These are phyloP conservation scores for Kurtzmaniella fragi DNA, from an alignment of 805 yeast species.

Conservation along the genomic window DNA sequence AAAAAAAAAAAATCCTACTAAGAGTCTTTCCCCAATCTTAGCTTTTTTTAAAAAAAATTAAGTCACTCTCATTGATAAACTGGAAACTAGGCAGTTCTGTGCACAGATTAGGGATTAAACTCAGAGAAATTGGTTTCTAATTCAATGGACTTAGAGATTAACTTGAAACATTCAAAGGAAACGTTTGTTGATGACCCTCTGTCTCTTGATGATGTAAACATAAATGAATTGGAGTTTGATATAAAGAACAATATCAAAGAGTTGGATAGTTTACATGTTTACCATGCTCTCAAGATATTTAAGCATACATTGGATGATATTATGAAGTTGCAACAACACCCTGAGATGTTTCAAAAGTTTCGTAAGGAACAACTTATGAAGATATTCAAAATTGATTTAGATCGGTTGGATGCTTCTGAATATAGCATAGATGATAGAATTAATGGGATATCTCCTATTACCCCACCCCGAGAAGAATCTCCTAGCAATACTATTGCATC, in stretches of 20 bases:
- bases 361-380: conserved; percentile 21
- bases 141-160: conserved; percentile 19
- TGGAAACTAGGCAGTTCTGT: too few relatives aligned
- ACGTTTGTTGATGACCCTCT: conserved; percentile 39
- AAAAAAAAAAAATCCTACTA: too few relatives aligned
- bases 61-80: too few relatives aligned
- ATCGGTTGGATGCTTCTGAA: not conserved
- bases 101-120: too few relatives aligned
- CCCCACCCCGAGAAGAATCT: not conserved
- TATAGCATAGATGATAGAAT: not conserved
- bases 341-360: conserved; percentile 17
- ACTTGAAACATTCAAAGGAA: conserved; percentile 32
- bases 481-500: not conserved
- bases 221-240: conserved; percentile 32
- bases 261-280: conserved; percentile 29
- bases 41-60: too few relatives aligned
- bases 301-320: conserved; percentile 26
- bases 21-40: too few relatives aligned
- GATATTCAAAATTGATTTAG: conserved; percentile 2
- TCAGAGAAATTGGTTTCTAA: too few relatives aligned
- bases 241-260: conserved; percentile 24
- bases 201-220: conserved; percentile 25
- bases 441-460: not conserved
- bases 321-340: conserved; percentile 23
- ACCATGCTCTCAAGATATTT: conserved; percentile 30